phyloP scores from a whole-genome alignment of 140 eudicot species.

The Oenanthe javanica region DNA sequence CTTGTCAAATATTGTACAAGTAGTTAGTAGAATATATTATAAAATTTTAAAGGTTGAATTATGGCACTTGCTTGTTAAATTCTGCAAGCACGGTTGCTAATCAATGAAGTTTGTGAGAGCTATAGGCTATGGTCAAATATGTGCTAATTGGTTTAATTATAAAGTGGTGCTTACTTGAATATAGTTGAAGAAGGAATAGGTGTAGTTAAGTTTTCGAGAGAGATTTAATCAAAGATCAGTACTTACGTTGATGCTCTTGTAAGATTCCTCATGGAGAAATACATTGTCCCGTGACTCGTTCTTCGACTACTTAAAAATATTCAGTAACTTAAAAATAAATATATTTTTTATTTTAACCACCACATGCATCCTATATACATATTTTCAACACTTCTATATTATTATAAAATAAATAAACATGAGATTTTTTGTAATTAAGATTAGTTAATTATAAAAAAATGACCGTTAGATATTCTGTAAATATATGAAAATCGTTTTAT shows the following conservation, averaged over 20 bases:
- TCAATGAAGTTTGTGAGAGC: neutral
- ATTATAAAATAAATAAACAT: no score
- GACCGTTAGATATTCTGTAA: no score
- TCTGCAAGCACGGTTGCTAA: neutral
- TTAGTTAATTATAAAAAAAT: no score
- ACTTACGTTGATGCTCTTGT: neutral
- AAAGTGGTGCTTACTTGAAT: neutral
- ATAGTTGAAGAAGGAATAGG: neutral
- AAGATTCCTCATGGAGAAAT: neutral
- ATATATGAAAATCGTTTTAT: no score
- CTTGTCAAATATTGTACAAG: neutral
- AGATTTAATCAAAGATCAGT: neutral
- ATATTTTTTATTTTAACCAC: no score
- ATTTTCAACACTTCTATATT: no score
- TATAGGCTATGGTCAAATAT: neutral
- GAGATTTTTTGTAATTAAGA: no score
- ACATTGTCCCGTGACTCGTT: neutral
- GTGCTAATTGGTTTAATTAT: neutral
- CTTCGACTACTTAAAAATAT: no score
- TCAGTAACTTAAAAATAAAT: no score
- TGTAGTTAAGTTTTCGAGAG: neutral
- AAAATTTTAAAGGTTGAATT: neutral
- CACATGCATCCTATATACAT: no score
- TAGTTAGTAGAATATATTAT: neutral
- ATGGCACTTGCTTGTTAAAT: neutral